phyloP scores from a whole-genome alignment of 139 green algal genomes.

The Closterium sp. region DNA sequence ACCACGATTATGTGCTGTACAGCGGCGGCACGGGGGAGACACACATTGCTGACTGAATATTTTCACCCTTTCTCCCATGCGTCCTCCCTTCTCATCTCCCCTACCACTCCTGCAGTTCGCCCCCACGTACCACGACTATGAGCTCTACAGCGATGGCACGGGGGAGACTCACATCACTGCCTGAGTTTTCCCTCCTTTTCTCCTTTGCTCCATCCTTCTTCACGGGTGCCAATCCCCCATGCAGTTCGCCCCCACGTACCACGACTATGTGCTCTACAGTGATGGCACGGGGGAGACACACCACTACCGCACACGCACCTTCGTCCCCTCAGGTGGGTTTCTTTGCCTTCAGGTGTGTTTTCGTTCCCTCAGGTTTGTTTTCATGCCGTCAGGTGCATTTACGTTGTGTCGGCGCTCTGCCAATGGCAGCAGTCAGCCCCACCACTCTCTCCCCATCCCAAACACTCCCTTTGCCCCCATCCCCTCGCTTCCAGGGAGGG shows the following conservation, averaged over 20 bases:
- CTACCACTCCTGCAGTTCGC: constrained; percentile 25
- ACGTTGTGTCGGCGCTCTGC: no score
- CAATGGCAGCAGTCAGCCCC: no score
- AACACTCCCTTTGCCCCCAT: no score
- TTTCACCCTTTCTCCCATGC: no score
- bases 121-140: constrained; percentile 57
- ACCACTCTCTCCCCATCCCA: no score
- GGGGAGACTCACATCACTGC: neutral
- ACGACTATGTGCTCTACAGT: constrained; percentile 57
- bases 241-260: constrained; percentile 54
- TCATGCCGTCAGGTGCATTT: constrained; percentile 27
- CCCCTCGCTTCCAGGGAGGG: neutral
- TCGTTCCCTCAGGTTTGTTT: constrained; percentile 31
- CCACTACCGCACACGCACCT: constrained; percentile 47
- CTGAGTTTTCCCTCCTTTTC: neutral
- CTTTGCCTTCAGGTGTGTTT: constrained; percentile 31
- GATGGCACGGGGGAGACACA: constrained; percentile 20
- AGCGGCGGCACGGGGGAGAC: constrained; percentile 25
- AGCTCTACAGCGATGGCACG: constrained; percentile 52
- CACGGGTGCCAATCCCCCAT: no score
- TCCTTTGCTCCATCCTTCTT: neutral
- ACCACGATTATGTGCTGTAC: constrained; percentile 58
- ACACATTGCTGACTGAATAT: no score
- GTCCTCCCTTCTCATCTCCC: neutral
- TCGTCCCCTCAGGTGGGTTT: constrained; percentile 41